Percentiles rank a stretch among this genome's conserved stretches.
Evolutionary conservation across 306 rosid species (phyloP).

Genomic region (Senna siamea): DNA sequence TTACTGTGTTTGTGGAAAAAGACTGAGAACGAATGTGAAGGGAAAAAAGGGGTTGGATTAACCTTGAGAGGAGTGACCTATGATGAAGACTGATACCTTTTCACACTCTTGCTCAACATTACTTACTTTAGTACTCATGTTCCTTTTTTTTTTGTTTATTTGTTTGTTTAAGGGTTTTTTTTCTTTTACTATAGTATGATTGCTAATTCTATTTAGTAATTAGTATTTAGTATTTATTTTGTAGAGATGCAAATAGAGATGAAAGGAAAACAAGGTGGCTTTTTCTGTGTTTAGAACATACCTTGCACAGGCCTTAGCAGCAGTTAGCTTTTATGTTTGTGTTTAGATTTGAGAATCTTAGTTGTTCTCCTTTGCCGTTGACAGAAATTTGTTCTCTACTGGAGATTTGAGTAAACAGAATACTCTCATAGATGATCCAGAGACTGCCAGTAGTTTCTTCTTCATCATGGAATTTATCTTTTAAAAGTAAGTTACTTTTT

Average conservation of each 20-base stretch:
- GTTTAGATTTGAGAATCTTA: neutral
- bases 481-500: constrained; percentile 48
- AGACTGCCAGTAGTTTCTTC: constrained; percentile 53
- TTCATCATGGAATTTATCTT: constrained; percentile 53
- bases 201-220: too few relatives aligned
- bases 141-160: neutral
- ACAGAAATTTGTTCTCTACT: neutral
- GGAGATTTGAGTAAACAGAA: neutral
- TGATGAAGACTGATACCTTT: neutral
- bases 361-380: neutral
- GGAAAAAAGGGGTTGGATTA: neutral
- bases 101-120: neutral
- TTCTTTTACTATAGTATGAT: neutral
- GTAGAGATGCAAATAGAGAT: neutral
- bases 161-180: neutral
- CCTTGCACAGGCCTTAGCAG: neutral
- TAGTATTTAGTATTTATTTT: neutral
- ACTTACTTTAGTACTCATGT: neutral
- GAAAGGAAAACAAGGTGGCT: neutral
- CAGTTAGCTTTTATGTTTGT: neutral
- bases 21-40: neutral
- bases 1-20: neutral
- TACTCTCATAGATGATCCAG: constrained; percentile 42
- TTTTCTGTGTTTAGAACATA: neutral
- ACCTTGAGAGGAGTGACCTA: neutral